Evolutionary conservation across 225 moss, liverwort and hornwort genomes (phyloP), one percentile per base, ranked within the genome.

Genomic region (Sphagnum contortum): DNA sequence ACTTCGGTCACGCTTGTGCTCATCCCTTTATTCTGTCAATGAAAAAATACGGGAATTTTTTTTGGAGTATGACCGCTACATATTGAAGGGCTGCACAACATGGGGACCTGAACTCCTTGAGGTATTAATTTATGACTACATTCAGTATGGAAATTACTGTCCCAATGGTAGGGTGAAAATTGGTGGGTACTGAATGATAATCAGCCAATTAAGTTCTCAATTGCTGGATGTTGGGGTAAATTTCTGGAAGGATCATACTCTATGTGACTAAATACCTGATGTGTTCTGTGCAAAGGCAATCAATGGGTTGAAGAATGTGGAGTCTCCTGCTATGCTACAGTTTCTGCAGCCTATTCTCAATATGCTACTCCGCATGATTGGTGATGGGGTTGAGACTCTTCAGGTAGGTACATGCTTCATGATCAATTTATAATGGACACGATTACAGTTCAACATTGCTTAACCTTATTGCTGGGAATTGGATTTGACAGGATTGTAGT

Each of bases 31-130:
- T 74, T 84, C 94, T 49, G 87, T 95, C 3, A 89, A 91, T 75
- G 94, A 95, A 76, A 83, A 83, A 49, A 91, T 95, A 50, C 89
- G 91, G 66, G 91, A 95, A 65, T 95, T 95, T 59, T 91, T 91
- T 73, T 79, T 82, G 53, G 91, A 95, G 55, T 95, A 95, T 70
- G 94, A 95, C 72, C 89, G 94, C 14, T 88, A 95, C 53, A 78
- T 89, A 70, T 81, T 89, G 64, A 82, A 91, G 65, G 86, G 87
- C 50, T 81, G 91, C 73, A 86, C 91, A 45, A 88, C 91, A 9
- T 91, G 91, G 94, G 94, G 91, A 59, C 79, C 94, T 69, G 94
- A 89, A 79, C 86, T 95, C 60, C 83, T 95, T 77, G 94, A 95
- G 91, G 94, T 94, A 68, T 61, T 52, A 61, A 29, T 29, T 29